Conservation (phyloP, 2,329 filamentous ascomycete species). For the Cladobotryum protrusum region DNA sequence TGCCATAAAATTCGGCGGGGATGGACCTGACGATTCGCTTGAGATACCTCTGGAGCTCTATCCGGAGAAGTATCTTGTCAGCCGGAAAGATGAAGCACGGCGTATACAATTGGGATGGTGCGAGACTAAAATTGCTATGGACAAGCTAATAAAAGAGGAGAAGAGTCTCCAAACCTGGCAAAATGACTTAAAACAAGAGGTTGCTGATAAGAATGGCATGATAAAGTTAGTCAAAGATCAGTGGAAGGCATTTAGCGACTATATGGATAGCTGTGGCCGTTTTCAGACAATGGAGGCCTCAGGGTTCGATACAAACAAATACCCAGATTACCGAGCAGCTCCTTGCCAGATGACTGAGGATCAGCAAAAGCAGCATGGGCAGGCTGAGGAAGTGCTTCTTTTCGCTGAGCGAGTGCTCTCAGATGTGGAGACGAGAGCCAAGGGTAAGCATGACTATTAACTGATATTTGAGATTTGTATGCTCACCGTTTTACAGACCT, state of each 20-base stretch:
- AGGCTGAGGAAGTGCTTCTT: slow-evolving; percentile 28
- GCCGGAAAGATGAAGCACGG: slow-evolving; percentile 39
- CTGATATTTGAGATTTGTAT: background rate
- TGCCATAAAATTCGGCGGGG: slow-evolving; percentile 38
- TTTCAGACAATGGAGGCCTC: slow-evolving; percentile 33
- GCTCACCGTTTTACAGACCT: slow-evolving; percentile 24
- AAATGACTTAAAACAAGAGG: slow-evolving; percentile 21
- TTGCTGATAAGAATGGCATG: slow-evolving; percentile 24
- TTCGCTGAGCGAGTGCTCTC: slow-evolving; percentile 28
- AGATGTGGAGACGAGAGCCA: slow-evolving; percentile 28
- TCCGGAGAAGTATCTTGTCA: slow-evolving; percentile 46
- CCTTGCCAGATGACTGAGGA: slow-evolving; percentile 31
- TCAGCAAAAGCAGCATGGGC: slow-evolving; percentile 24
- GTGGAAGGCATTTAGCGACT: slow-evolving; percentile 28
- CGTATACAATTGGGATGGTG: slow-evolving; percentile 36
- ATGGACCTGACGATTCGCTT: slow-evolving; percentile 36
- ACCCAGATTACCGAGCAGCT: slow-evolving; percentile 34
- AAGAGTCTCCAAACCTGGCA: slow-evolving; percentile 22
- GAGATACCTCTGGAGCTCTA: slow-evolving; percentile 48
- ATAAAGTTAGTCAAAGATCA: slow-evolving; percentile 25
- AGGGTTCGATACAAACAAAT: slow-evolving; percentile 31
- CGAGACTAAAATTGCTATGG: slow-evolving; percentile 24
- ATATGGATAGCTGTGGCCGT: slow-evolving; percentile 29
- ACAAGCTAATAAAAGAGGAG: slow-evolving; percentile 20
- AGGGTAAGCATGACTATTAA: slow-evolving; percentile 26